Base-by-base conservation (phyloP, 2,329 filamentous ascomycete genomes). In the Colletotrichum sp. region DNA sequence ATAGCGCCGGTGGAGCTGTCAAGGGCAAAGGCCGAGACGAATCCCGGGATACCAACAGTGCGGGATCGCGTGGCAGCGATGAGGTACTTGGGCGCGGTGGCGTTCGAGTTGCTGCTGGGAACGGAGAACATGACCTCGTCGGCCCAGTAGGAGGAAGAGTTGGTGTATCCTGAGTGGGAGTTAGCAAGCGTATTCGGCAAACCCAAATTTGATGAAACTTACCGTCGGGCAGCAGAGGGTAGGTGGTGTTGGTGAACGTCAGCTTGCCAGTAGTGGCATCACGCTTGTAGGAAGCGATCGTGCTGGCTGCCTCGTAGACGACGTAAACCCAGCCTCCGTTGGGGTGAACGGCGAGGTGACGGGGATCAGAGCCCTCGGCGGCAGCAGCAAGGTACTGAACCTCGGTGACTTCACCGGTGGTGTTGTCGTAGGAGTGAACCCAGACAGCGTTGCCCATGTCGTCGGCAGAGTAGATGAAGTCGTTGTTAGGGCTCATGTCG, bases 11-110 rank as follows among this genome's bases (percentile, higher is more conserved):
- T 61, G 3, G 74, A 32, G 9, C 74, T 52, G 6, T 79, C 77
- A 3, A 86, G 78, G 2, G 77, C 60, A 70, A 85, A 84, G 1
- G 78, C 81, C 3, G 82, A 82, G 61, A 86, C 81, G 74, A 84
- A 85, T 11, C 84, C 84, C 1, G 78, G 74, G 36, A 77, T 65
- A 7, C 70, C 71, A 16, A 69, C 77, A 7, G 74, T 77, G n/a
- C 79, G 71, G 8, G 71, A 69, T 13, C 71, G 65, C 8, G 71
- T 69, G 30, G 71, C 65, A n/a, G 71, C 71, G 32, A 69, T 63
- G 12, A 70, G 71, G 13, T 73, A 73, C 30, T 73, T 73, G 22
- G 71, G 71, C 22, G 71, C 36, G 4, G 22, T 28, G 15, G 71
- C 65, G 57, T 36, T 61, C 1, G 34, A 57, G 25, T 63, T 64